Base-by-base conservation (phyloP, 106 monocot species). In the Vanilla planifolia region DNA sequence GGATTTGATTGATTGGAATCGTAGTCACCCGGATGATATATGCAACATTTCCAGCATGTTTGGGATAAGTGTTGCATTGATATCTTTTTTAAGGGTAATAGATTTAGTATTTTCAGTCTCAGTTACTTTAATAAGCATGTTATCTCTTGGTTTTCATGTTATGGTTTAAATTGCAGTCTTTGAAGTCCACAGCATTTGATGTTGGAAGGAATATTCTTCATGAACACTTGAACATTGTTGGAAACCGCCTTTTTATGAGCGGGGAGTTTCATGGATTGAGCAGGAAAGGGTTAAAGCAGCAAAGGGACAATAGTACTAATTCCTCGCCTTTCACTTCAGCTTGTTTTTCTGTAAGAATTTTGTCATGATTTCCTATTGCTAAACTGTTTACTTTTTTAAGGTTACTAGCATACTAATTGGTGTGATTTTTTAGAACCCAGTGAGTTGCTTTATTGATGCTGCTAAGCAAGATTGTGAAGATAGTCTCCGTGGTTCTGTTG, bases 1-100 rank as follows among this genome's bases (percentile, higher is more conserved):
- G 79, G 82, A 73, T 33, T 69, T 91, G 61, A 98, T 98, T 63
- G 87, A 98, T 67, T 98, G 96, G 96, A 63, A 74, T 4, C 57
- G 69, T 15, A 91, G 96, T 29, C 84, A 73, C 63, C 96, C 96
- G 3, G 66, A 79, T 26, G 71, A 48, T 41, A 48, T 79, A 21
- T 60, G 55, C 48, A 72, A 82, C 62, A 55, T 72, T 42, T 74
- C 48, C 55, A 55, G 20, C 2, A 47, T 57, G 15, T 67, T 69
- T 79, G 96, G 96, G 17, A 80, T 98, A 52, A 70, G 66, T 71
- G 67, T 75, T 66, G 75, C 88, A 62, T 85, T 87, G 84, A 57
- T 42, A 28, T 85, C 74, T 43, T 92, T 98, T 75, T 13, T 85
- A 9, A 60, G 43, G 48, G 96, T 91, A 50, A 70, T 78, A 48